Evolutionary conservation across 2,329 filamentous ascomycete species (phyloP).

Genomic region (Coniochaeta prunicola): DNA sequence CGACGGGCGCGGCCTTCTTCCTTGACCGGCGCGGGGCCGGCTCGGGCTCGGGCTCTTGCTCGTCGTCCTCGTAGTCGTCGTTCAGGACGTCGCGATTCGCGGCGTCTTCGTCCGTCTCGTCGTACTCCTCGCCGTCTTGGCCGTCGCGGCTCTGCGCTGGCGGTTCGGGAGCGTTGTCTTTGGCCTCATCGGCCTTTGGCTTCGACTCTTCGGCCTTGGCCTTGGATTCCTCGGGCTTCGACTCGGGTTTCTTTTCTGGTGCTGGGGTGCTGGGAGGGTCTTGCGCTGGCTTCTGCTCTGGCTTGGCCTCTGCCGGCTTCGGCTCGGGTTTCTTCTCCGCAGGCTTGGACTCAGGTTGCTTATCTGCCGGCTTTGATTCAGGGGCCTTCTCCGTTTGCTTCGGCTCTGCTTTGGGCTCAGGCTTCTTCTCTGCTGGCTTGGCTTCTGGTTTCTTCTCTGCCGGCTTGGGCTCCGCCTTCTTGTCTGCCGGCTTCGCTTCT

Average conservation of each 20-base stretch:
- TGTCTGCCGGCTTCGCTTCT: neutral
- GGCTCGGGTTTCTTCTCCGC: conserved; percentile 7
- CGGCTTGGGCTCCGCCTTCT: neutral
- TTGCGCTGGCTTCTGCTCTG: neutral
- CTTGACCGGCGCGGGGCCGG: conserved; percentile 48
- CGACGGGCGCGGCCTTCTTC: conserved; percentile 42
- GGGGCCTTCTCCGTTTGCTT: conserved; percentile 8
- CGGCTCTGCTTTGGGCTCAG: conserved; percentile 5
- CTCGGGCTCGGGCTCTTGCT: conserved; percentile 12
- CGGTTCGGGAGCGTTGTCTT: conserved; percentile 5
- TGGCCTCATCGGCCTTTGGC: conserved; percentile 8
- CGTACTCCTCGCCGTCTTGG: conserved; percentile 13
- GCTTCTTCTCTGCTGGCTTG: neutral
- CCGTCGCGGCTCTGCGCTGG: conserved; percentile 3
- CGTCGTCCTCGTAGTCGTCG: conserved; percentile 14
- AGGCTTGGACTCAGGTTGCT: conserved; percentile 7
- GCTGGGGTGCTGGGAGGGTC: neutral
- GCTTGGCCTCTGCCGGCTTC: conserved; percentile 8
- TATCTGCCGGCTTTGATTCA: conserved; percentile 6
- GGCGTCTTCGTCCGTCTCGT: conserved; percentile 16
- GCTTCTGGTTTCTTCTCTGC: neutral
- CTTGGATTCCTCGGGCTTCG: conserved; percentile 5
- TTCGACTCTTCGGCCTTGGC: conserved; percentile 7
- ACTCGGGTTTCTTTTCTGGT: neutral
- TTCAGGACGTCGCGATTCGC: conserved; percentile 14